These are phyloP conservation scores for Ulota crispa DNA, from an alignment of 225 moss, liverwort and hornwort species.

Conservation along the genomic window DNA sequence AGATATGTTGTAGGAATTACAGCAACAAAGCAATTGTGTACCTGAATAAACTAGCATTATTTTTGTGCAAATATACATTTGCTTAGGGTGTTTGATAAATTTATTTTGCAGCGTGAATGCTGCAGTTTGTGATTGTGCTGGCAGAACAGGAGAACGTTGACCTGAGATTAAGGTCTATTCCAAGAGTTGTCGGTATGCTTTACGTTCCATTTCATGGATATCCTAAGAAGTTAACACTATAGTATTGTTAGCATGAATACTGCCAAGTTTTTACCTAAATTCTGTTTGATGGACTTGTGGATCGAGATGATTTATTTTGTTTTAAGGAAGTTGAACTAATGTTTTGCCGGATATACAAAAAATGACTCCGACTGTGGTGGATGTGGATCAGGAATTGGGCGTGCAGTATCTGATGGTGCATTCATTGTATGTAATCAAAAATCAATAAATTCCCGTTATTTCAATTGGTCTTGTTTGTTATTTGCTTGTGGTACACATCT, in stretches of 20 bases:
- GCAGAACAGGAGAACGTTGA: slow-evolving; percentile 67
- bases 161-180: slow-evolving; percentile 40
- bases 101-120: slow-evolving; percentile 67
- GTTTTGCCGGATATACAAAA: slow-evolving; percentile 1
- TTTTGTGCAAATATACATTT: not conserved
- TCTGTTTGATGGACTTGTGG: not conserved
- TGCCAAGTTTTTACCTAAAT: not conserved
- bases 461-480: not conserved
- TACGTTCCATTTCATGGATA: not conserved
- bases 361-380: slow-evolving; percentile 20
- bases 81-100: slow-evolving; percentile 52
- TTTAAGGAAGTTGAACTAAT: not conserved
- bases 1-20: not conserved
- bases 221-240: not conserved
- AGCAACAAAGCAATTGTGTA: not conserved
- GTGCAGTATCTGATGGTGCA: slow-evolving; percentile 95
- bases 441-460: not conserved
- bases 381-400: slow-evolving; percentile 75
- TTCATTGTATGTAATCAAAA: slow-evolving; percentile 72
- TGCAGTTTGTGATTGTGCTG: slow-evolving; percentile 97
- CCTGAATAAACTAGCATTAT: not conserved
- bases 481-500: not conserved
- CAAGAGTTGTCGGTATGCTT: slow-evolving; percentile 78
- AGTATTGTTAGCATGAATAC: not conserved
- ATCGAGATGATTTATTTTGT: not conserved